Percentiles rank a stretch among this genome's conserved stretches.
These are phyloP conservation scores for Cystobasidium tubakii DNA, from an alignment of 768 basidiomycete species.

Conservation along the genomic window DNA sequence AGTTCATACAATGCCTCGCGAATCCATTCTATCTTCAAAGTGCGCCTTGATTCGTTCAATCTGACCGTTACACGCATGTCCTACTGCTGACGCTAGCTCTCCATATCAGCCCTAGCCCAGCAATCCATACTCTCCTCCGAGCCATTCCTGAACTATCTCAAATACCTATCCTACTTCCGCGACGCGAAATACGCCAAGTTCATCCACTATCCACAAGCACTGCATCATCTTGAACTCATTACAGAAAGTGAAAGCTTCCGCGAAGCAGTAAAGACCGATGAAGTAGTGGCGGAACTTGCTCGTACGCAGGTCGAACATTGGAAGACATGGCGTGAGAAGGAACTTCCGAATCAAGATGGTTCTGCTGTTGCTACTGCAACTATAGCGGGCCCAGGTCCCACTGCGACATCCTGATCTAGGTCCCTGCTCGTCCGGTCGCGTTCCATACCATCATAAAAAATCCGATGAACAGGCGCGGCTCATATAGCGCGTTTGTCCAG, in stretches of 20 bases:
- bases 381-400: neutral
- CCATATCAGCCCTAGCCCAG: slow-evolving; percentile 40
- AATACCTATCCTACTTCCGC: slow-evolving; percentile 42
- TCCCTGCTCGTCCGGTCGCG: too few species aligned
- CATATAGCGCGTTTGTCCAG: too few species aligned
- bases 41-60: neutral
- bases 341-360: neutral
- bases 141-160: slow-evolving; percentile 43
- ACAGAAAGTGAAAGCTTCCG: slow-evolving; percentile 37
- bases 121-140: slow-evolving; percentile 39
- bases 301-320: slow-evolving; percentile 42
- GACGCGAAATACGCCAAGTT: slow-evolving; percentile 40
- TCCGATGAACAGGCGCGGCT: too few species aligned
- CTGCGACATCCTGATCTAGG: too few species aligned
- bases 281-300: slow-evolving; percentile 37
- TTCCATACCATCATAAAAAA: too few species aligned
- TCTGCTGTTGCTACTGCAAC: neutral
- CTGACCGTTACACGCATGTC: neutral
- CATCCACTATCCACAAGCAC: slow-evolving; percentile 43
- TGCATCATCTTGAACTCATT: slow-evolving; percentile 42
- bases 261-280: slow-evolving; percentile 35
- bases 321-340: slow-evolving; percentile 43
- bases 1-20: slow-evolving; percentile 43
- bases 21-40: slow-evolving; percentile 45
- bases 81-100: neutral